Conservation (phyloP, 345 rosid genomes). For the Euphorbia tirucalli region DNA sequence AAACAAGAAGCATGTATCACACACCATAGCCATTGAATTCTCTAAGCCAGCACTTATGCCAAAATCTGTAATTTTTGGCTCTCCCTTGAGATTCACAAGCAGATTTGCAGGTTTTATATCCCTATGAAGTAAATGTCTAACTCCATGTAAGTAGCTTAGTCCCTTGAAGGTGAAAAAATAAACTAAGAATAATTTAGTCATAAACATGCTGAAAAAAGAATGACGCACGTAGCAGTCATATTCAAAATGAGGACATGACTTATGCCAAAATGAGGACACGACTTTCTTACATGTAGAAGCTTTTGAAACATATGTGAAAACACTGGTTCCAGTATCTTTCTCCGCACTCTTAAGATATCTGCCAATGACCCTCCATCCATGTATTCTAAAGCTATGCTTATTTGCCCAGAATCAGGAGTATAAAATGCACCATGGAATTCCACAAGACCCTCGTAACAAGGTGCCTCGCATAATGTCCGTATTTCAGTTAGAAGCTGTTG, state of each 20-base stretch:
- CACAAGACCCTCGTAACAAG: constrained; percentile 86
- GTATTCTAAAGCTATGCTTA: constrained; percentile 94
- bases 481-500: constrained; percentile 93
- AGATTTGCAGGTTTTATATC: constrained; percentile 97
- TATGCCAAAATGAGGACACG: too few relatives aligned
- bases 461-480: constrained; percentile 90
- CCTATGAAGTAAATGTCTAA: constrained; percentile 87
- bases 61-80: constrained; percentile 93
- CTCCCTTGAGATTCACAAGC: constrained; percentile 91
- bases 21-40: constrained; percentile 92
- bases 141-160: constrained; percentile 85
- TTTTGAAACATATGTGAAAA: constrained; percentile 86
- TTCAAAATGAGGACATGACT: too few relatives aligned
- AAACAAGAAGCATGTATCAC: constrained; percentile 28
- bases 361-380: constrained; percentile 98
- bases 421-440: constrained; percentile 97
- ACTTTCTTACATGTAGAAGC: constrained; percentile 67
- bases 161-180: constrained; percentile 46
- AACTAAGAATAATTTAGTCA: constrained; percentile 1
- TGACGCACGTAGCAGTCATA: constrained; percentile 9
- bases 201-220: constrained; percentile 12
- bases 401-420: constrained; percentile 88
- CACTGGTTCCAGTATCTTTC: constrained; percentile 76
- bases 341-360: constrained; percentile 59
- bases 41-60: constrained; percentile 98